Conservation (phyloP, 2,329 filamentous ascomycete genomes). For the Sordariomycetes sp. region DNA sequence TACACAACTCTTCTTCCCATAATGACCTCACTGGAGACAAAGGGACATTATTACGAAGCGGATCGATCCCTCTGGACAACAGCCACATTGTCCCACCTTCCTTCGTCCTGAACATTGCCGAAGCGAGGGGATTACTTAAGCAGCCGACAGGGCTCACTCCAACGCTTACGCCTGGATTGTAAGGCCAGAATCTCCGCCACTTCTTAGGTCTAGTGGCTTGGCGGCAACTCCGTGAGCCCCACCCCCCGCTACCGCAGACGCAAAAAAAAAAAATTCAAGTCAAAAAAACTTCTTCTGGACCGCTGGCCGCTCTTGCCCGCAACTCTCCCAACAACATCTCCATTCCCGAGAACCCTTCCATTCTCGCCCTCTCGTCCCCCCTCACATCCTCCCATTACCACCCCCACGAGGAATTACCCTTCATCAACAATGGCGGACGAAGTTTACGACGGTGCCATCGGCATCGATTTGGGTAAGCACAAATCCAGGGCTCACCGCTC, state of each 20-base stretch:
- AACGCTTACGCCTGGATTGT: not conserved
- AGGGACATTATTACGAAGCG: too few species aligned
- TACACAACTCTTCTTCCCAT: too few species aligned
- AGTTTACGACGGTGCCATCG: conserved; percentile 99
- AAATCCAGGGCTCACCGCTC: conserved; percentile 4
- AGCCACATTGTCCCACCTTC: too few species aligned
- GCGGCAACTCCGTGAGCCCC: not conserved
- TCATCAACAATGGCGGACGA: conserved; percentile 77
- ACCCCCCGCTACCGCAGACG: not conserved
- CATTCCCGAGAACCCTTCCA: conserved; percentile 10
- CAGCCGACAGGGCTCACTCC: not conserved
- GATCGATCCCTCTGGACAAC: too few species aligned
- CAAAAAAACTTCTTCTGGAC: not conserved
- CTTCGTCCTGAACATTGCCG: too few species aligned
- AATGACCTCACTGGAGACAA: too few species aligned
- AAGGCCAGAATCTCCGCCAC: not conserved
- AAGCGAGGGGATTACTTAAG: too few species aligned
- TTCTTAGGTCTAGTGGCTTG: not conserved
- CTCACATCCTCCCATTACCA: conserved; percentile 3
- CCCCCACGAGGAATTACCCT: conserved; percentile 3
- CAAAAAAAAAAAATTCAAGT: conserved; percentile 3
- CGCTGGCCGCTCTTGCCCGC: not conserved
- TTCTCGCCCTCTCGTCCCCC: conserved; percentile 9
- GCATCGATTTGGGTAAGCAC: conserved; percentile 95
- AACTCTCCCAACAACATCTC: conserved; percentile 7